Evolutionary conservation across 2,329 filamentous ascomycete species (phyloP).

Genomic region (Aspergillus pseudoglaucus): DNA sequence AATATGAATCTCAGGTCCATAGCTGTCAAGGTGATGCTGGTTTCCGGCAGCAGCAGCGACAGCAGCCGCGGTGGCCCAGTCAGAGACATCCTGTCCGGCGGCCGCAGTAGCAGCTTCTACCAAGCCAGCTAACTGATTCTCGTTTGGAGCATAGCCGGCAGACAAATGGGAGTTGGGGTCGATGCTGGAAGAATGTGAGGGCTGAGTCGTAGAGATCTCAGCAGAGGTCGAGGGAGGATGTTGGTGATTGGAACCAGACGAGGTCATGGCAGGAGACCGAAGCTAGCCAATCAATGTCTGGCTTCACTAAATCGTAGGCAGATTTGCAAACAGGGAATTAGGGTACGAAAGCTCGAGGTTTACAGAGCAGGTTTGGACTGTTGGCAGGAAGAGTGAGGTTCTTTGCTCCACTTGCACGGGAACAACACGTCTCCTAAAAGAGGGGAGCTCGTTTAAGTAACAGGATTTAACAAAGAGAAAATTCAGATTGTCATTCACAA

Average conservation of each 20-base stretch:
- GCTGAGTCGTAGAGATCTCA: conserved; percentile 19
- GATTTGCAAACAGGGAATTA: no score
- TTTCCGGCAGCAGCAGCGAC: conserved; percentile 39
- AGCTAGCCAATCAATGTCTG: background rate
- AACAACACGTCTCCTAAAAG: background rate
- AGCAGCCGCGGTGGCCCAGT: conserved; percentile 40
- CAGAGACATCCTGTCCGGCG: conserved; percentile 33
- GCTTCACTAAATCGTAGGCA: background rate
- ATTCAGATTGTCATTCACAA: background rate
- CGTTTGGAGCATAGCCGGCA: conserved; percentile 29
- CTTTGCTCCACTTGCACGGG: background rate
- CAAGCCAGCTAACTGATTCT: conserved; percentile 41
- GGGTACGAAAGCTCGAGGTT: no score
- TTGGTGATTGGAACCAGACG: conserved; percentile 23
- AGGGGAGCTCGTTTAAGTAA: background rate
- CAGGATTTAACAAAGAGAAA: background rate
- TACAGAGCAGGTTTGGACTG: no score
- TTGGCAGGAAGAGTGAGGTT: background rate
- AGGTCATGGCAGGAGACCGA: conserved; percentile 18
- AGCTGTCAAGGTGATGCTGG: conserved; percentile 35
- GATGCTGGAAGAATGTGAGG: conserved; percentile 20
- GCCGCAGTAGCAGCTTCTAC: conserved; percentile 43
- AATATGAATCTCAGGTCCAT: conserved; percentile 33
- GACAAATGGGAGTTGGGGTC: conserved; percentile 24
- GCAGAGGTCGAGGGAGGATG: conserved; percentile 21